Evolutionary conservation across 768 basidiomycete genomes (phyloP).

Genomic region (Phlebiopsis gigantea): DNA sequence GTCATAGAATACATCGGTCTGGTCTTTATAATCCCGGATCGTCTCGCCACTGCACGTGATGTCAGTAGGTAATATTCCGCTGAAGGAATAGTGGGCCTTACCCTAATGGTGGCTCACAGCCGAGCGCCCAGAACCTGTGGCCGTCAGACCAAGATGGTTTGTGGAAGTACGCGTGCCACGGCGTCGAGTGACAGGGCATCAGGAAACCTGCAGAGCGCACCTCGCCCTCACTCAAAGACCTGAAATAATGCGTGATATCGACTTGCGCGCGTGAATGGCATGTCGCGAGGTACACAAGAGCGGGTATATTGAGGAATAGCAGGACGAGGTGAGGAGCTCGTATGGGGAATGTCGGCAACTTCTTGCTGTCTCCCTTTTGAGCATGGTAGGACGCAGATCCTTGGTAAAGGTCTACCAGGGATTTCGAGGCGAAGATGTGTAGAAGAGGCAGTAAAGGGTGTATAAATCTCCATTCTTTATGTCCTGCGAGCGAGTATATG

Average conservation of each 20-base stretch:
- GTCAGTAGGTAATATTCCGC: not conserved
- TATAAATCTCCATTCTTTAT: conserved; percentile 98
- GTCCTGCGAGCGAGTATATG: conserved; percentile 76
- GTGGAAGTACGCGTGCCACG: conserved; percentile 87
- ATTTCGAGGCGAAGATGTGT: conserved; percentile 72
- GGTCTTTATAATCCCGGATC: conserved; percentile 58
- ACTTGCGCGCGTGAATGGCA: conserved; percentile 82
- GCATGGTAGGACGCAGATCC: not conserved
- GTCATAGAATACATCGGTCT: conserved; percentile 77
- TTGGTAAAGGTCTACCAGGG: conserved; percentile 48
- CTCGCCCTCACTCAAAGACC: conserved; percentile 43
- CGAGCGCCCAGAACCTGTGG: conserved; percentile 73
- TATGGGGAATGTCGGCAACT: not conserved
- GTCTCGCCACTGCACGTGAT: conserved; percentile 6
- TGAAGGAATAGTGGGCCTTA: conserved; percentile 33
- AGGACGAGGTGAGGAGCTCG: not conserved
- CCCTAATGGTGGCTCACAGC: conserved; percentile 90
- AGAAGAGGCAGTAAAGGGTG: conserved; percentile 86
- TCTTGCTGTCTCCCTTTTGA: too few species aligned
- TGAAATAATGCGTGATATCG: conserved; percentile 64
- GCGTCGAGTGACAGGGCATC: conserved; percentile 97
- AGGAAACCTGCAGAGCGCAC: conserved; percentile 66
- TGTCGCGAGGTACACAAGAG: conserved; percentile 62
- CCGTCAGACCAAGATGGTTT: conserved; percentile 48
- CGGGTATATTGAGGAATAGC: conserved; percentile 44